Evolutionary conservation across 495 filamentous ascomycete genomes (phyloP).

Genomic region (Trypethelium eluteriae): DNA sequence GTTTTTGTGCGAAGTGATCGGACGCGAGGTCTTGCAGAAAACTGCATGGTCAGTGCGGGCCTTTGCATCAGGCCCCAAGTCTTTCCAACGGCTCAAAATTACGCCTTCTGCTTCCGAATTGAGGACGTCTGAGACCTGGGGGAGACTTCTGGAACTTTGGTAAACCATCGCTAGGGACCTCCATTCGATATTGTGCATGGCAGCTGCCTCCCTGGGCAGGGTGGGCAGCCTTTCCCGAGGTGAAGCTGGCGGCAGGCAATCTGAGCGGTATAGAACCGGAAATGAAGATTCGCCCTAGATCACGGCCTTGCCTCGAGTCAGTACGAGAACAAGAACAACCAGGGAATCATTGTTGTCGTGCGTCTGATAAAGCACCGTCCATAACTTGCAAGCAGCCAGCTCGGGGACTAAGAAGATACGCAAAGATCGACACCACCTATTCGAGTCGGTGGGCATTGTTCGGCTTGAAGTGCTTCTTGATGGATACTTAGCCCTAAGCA

Average conservation of each 20-base stretch:
- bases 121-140: not conserved
- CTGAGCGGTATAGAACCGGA: not conserved
- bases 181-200: not conserved
- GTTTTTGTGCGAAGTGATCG: not conserved
- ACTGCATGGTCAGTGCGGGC: not conserved
- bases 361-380: not conserved
- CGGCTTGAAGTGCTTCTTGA: not conserved
- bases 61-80: not conserved
- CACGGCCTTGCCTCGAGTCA: not conserved
- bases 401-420: not conserved
- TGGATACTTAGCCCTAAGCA: not conserved
- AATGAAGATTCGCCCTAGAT: not conserved
- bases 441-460: not conserved
- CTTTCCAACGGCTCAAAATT: not conserved
- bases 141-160: not conserved
- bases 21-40: slow-evolving; percentile 9
- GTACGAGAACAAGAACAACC: not conserved
- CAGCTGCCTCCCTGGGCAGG: not conserved
- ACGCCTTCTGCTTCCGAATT: not conserved
- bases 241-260: not conserved
- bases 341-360: not conserved
- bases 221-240: not conserved
- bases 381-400: too few relatives aligned
- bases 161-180: not conserved
- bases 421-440: not conserved